Base-by-base conservation (phyloP, 257 asterid species). In the Catharanthus roseus region DNA sequence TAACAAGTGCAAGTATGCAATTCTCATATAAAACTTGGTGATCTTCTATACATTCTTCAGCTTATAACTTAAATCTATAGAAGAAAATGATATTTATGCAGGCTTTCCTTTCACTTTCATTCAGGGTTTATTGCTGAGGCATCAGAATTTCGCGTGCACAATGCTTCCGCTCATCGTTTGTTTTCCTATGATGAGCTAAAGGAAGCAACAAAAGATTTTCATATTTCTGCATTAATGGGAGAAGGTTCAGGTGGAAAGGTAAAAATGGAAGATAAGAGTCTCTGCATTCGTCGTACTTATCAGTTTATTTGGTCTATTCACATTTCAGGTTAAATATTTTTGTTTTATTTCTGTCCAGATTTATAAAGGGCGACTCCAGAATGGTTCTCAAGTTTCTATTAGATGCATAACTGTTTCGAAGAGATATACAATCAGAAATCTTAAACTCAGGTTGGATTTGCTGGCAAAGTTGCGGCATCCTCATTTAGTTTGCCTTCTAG, bases 401-500 rank as follows among this genome's bases (percentile, higher is more conserved):
- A 86, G 96, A 57, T 80, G 86, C 82, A 75, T 87, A 54, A 78
- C 75, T 4, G 86, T 87, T 51, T 82, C 84, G 5, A 87, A 72
- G 76, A 84, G 67, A 75, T 87, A 73, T 49, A 82, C 91, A 36
- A 84, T 84, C 71, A 79, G 96, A 64, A 87, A 89, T 71, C 89
- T 89, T 60, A 89, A 85, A 77, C 87, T 89, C 26, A 81, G 96
- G 36, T 75, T 87, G 64, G 96, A 89, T 77, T 75, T 89, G 69
- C 77, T 89, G 75, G 77, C 96, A 64, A 89, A 87, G 84, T 89
- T 89, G 38, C 76, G 85, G 6, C 89, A 89, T 69, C 83, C 93
- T 67, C 85, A 87, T 79, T 74, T 89, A 10, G 93, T 84, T 36
- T 81, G 91, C 82, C 85, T 89, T 74, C 74, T 89, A 80, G 96